Base-by-base conservation (phyloP, 73 alveolate species). In the Symbiodinium natans region DNA sequence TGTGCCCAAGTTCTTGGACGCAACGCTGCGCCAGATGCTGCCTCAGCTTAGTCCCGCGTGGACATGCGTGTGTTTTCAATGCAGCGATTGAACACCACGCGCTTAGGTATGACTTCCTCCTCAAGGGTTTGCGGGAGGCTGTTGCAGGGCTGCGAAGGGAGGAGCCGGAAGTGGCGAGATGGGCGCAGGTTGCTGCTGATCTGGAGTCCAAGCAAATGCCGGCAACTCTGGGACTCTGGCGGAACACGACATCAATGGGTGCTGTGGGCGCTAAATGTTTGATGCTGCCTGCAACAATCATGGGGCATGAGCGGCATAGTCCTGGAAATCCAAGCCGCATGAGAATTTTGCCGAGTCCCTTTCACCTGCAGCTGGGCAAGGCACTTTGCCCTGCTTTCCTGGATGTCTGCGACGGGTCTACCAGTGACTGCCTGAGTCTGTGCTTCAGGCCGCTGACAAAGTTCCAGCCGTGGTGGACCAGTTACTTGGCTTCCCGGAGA, bases 1-100 rank as follows among this genome's bases (percentile, higher is more conserved):
- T 68, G 99, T 93, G 82, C 99, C 99, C 13, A 93, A 83, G 71
- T 93, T 93, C 82, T 48, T 87, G 71, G 99, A 93, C 4, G 99
- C 99, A 10, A 83, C 99, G 33, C 23, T 82, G 41, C 86, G 99
- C 3, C 99, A 93, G 92, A 63, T 40, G 59, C 54, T 31, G 17
- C 41, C 54, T 82, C 19, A 41, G 68, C 59, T 23, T 31, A 27
- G 83, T 13, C 17, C 54, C 41, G 83, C 39, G 36, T 33, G 4
- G 33, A 27, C n/a, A 46, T 15, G 40, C 0, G 4, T 15, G 1
- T 71, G 21, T 1, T 10, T 5, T 29, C 83, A 27, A 33, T 15
- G 39, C 9, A 71, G 83, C 33, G 83, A 15, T 56, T n/a, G n/a
- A 21, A 27, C 39, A 27, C 39, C 36, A 10, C 41, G 31, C 38